Evolutionary conservation across 257 asterid species (phyloP), one percentile per base, ranked within the genome.

Genomic region (Salvia splendens): DNA sequence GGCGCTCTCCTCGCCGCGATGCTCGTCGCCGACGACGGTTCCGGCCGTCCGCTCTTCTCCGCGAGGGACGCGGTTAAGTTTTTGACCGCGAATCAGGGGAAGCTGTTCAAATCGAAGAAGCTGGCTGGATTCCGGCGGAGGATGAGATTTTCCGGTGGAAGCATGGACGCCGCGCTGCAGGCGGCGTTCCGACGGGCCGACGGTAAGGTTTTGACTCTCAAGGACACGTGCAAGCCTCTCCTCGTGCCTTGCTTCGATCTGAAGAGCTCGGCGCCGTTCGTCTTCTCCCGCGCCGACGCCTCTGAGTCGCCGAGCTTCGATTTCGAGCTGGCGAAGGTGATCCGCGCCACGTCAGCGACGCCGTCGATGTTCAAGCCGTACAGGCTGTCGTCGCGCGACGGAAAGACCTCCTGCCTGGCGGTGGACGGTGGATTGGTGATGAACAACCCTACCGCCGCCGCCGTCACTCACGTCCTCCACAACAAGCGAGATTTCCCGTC

Each of bases 371-470:
- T 90, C 83, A 90, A 93, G 82, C 96, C 99, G 64, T 86, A 83
- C 55, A 52, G 70, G 36, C 87, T 94, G 9, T 59, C 82, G 4
- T 94, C 99, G 0, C 70, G 75, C 4, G 95, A 94, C 73, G 96
- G 97, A 0, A 90, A 82, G 68, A 91, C 92, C 64, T 73, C 92
- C 0, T 90, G 97, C 71, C 45, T 84, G 62, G 99, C 96, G 7
- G 83, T 94, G 7, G 99, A 88, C 76, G 99, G 99, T 52, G 99
- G 97, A 6, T 82, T 94, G 3, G 97, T 87, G 68, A 94, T 94
- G 99, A 94, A 88, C 81, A 94, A 94, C 65, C 99, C 99, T 0
- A 78, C 99, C 3, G 95, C 97, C 2, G 97, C 99, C 32, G 99
- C 99, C 48, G 89, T 91, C 20, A 94, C 97, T 49, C 99, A 94